These are phyloP conservation scores for Ensete glaucum DNA, from an alignment of 176 grass and related monocot genomes.

Conservation along the genomic window DNA sequence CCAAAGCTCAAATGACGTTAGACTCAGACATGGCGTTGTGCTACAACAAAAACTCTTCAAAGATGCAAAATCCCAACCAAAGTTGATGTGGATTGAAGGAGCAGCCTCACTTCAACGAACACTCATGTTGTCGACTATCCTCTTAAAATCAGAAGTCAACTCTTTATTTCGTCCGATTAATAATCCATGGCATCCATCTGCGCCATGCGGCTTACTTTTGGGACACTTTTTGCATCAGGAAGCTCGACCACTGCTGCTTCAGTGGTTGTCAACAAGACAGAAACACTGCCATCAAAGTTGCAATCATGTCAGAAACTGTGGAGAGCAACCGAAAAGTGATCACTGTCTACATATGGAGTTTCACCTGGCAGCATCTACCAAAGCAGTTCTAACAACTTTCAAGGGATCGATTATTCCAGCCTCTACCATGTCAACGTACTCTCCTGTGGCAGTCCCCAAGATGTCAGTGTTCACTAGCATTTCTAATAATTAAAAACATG, in stretches of 20 bases:
- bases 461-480: background rate
- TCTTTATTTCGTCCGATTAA: slow-evolving; percentile 2
- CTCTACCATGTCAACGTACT: slow-evolving; percentile 94
- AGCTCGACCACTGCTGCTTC: slow-evolving; percentile 60
- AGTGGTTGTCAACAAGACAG: slow-evolving; percentile 62
- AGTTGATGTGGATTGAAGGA: background rate
- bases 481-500: background rate
- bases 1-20: background rate
- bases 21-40: background rate
- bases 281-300: slow-evolving; percentile 41
- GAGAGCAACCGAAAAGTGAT: background rate
- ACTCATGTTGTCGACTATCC: no score
- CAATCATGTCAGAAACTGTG: background rate
- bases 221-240: slow-evolving; percentile 33
- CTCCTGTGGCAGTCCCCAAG: slow-evolving; percentile 28
- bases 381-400: slow-evolving; percentile 80
- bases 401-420: slow-evolving; percentile 80
- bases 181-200: slow-evolving; percentile 51
- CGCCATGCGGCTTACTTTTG: slow-evolving; percentile 28
- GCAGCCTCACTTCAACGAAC: background rate
- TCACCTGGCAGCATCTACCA: slow-evolving; percentile 82
- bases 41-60: background rate
- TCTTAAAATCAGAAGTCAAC: no score
- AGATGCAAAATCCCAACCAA: background rate
- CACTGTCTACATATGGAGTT: background rate